Conservation (phyloP, 2,329 filamentous ascomycete genomes). For the Colletotrichum caudatum region DNA sequence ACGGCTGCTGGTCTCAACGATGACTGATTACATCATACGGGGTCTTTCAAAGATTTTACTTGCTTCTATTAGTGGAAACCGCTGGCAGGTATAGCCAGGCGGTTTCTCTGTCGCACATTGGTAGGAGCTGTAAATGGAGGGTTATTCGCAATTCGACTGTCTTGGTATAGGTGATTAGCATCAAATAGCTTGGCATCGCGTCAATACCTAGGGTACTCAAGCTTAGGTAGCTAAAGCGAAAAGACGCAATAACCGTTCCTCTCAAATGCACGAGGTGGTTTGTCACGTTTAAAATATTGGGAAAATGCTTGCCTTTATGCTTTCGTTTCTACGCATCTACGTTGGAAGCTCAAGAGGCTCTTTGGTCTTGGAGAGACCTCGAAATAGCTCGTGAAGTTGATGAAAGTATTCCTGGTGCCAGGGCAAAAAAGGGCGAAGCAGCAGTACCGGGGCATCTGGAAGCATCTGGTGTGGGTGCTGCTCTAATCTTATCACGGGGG, state of each 20-base stretch:
- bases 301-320: too few relatives aligned
- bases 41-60: not conserved
- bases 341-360: not conserved
- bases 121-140: not conserved
- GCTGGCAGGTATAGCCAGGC: slow-evolving; percentile 4
- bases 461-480: not conserved
- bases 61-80: slow-evolving; percentile 4
- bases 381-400: not conserved
- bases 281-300: not conserved
- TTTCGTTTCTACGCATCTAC: not conserved
- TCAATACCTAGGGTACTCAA: not conserved
- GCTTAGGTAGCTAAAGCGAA: not conserved
- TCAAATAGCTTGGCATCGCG: not conserved
- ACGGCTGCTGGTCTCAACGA: not conserved
- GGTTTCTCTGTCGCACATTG: not conserved
- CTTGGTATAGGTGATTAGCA: not conserved
- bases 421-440: too few relatives aligned
- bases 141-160: not conserved
- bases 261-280: not conserved
- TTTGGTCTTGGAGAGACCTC: not conserved
- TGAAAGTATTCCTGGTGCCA: not conserved
- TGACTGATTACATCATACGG: not conserved
- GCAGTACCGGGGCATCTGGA: not conserved
- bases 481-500: slow-evolving; percentile 12
- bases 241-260: not conserved